phyloP scores from a whole-genome alignment of 345 rosid species.

The Limnanthes douglasii region DNA sequence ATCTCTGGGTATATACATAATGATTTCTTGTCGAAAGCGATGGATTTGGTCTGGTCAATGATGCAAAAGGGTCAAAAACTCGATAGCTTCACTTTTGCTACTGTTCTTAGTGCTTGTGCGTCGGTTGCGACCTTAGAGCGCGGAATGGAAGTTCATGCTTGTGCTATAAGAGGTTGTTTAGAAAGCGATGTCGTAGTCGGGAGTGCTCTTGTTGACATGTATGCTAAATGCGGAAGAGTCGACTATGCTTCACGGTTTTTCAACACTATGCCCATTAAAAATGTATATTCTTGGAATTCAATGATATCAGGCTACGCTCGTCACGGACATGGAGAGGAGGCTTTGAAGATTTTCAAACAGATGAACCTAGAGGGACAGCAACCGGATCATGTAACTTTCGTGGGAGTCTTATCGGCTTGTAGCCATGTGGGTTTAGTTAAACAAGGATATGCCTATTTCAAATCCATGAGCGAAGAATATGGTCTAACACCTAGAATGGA shows the following conservation, averaged over 20 bases:
- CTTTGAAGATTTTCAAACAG: conserved; percentile 39
- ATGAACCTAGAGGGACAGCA: conserved; percentile 49
- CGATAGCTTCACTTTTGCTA: conserved; percentile 75
- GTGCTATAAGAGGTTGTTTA: conserved; percentile 58
- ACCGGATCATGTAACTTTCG: conserved; percentile 93
- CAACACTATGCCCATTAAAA: conserved; percentile 47
- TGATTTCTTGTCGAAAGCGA: conserved; percentile 54
- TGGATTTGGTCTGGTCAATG: conserved; percentile 70
- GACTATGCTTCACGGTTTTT: conserved; percentile 80
- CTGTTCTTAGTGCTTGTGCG: conserved; percentile 93
- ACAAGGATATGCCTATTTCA: conserved; percentile 59
- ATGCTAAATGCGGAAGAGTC: conserved; percentile 87
- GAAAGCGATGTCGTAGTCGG: conserved; percentile 84
- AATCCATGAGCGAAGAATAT: conserved; percentile 45
- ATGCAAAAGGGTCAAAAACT: conserved; percentile 58
- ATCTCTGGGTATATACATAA: conserved; percentile 79
- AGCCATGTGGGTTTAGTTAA: conserved; percentile 76
- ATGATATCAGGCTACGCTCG: conserved; percentile 87
- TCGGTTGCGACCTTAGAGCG: conserved; percentile 78
- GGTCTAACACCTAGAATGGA: conserved; percentile 55
- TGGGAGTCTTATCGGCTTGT: conserved; percentile 86
- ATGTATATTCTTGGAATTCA: conserved; percentile 91
- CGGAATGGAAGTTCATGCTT: conserved; percentile 92
- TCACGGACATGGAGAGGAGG: conserved; percentile 68
- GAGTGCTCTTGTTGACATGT: conserved; percentile 89